phyloP scores from a whole-genome alignment of 2,329 filamentous ascomycete species.

The Cytospora piceae region DNA sequence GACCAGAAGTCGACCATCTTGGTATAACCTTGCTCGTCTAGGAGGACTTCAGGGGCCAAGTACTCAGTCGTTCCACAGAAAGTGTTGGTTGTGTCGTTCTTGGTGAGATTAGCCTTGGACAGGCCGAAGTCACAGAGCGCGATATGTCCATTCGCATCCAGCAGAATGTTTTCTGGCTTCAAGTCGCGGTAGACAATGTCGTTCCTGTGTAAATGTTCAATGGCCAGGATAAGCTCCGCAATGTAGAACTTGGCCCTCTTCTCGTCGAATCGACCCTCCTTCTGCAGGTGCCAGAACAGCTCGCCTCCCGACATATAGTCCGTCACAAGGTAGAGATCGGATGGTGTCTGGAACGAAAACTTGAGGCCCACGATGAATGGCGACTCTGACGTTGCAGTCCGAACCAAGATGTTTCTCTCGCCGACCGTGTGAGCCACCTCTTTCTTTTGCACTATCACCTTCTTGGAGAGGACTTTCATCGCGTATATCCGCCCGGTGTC shows the following conservation, averaged over 20 bases:
- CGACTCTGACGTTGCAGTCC: conserved; percentile 93
- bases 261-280: conserved; percentile 94
- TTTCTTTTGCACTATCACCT: conserved; percentile 99
- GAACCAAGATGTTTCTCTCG: conserved; percentile 94
- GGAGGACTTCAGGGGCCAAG: conserved; percentile 88
- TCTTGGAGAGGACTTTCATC: conserved; percentile 99
- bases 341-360: conserved; percentile 97
- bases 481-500: conserved; percentile 96
- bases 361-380: conserved; percentile 98
- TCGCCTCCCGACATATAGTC: conserved; percentile 99
- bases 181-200: conserved; percentile 98
- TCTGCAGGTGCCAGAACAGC: conserved; percentile 97
- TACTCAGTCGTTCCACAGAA: conserved; percentile 99
- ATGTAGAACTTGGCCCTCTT: conserved; percentile 98
- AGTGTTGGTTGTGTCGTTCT: conserved; percentile 97
- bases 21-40: conserved; percentile 96
- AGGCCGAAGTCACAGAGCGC: conserved; percentile 96
- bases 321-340: conserved; percentile 96
- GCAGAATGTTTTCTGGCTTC: conserved; percentile 95
- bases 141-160: conserved; percentile 97
- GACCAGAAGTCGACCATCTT: conserved; percentile 99
- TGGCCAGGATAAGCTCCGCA: conserved; percentile 91
- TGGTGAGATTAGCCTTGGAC: conserved; percentile 95
- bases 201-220: conserved; percentile 93
- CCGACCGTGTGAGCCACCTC: conserved; percentile 97